A percentile compares a stretch with the other conserved stretches of the same genome.
Conservation (phyloP, 73 alveolate species). For the Tetrahymena thermophila region DNA sequence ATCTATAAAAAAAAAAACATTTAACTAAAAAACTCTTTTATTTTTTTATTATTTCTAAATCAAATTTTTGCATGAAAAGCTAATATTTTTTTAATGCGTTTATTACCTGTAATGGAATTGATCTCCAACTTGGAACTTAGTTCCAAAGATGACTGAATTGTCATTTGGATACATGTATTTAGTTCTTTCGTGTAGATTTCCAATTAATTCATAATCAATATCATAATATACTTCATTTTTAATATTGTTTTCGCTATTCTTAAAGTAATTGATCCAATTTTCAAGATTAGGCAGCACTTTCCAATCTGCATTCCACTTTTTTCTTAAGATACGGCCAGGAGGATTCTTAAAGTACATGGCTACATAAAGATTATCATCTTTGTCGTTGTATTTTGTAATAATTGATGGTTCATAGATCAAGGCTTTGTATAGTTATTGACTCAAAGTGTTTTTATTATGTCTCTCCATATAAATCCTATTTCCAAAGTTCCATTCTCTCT, state of each 20-base stretch:
- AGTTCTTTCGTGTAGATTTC: slow-evolving; percentile 62
- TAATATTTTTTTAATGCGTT: background rate
- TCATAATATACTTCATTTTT: slow-evolving; percentile 46
- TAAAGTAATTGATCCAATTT: slow-evolving; percentile 56
- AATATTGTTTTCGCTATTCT: slow-evolving; percentile 6
- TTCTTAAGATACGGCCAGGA: slow-evolving; percentile 37
- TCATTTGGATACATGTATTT: slow-evolving; percentile 91
- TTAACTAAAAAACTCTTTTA: background rate
- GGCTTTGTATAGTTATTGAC: slow-evolving; percentile 56
- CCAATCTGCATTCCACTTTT: slow-evolving; percentile 77
- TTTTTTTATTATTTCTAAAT: no score
- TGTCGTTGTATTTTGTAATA: slow-evolving; percentile 51
- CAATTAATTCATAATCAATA: slow-evolving; percentile 78
- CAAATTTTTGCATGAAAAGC: no score
- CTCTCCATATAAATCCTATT: slow-evolving; percentile 67
- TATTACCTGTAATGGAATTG: background rate
- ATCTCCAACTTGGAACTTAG: slow-evolving; percentile 66
- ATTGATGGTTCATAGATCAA: slow-evolving; percentile 64
- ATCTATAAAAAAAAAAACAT: background rate
- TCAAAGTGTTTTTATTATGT: slow-evolving; percentile 43
- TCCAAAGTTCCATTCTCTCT: slow-evolving; percentile 56
- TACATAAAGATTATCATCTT: slow-evolving; percentile 69
- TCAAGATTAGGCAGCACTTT: slow-evolving; percentile 76
- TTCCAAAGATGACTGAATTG: slow-evolving; percentile 63
- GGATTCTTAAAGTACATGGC: slow-evolving; percentile 58